These are phyloP conservation scores for Olyra latifolia DNA, from an alignment of 176 grass and related monocot genomes.

Conservation along the genomic window DNA sequence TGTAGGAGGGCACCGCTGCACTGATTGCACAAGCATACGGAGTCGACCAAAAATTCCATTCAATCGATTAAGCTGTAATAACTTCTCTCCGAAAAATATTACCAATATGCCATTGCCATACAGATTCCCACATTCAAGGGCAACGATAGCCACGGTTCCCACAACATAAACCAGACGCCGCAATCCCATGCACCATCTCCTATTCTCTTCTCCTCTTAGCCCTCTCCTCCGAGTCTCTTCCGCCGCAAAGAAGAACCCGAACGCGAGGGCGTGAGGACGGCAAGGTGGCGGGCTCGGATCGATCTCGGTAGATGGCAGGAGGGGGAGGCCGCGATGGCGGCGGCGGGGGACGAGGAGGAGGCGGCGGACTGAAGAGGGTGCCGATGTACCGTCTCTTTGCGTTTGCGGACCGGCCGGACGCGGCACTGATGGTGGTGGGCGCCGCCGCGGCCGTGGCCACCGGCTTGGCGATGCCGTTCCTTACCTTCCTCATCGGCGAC, in stretches of 20 bases:
- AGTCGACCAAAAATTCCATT: no score
- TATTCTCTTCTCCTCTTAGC: background rate
- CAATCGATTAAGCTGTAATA: no score
- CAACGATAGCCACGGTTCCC: no score
- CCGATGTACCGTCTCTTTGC: constrained; percentile 35
- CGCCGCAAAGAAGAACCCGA: background rate
- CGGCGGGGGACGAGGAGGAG: background rate
- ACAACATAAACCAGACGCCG: background rate
- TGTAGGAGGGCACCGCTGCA: no score
- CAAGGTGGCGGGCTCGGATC: background rate
- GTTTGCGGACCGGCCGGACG: constrained; percentile 40
- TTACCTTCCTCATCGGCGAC: constrained; percentile 40
- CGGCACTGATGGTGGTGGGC: constrained; percentile 34
- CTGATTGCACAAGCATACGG: no score
- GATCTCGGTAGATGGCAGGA: background rate
- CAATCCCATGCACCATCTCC: constrained; percentile 1
- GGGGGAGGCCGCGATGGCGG: background rate
- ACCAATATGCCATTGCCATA: no score
- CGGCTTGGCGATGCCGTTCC: constrained; percentile 44
- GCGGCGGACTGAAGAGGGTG: background rate
- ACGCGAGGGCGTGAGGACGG: background rate
- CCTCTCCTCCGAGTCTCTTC: background rate
- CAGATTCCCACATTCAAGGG: no score
- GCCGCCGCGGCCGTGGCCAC: constrained; percentile 24
- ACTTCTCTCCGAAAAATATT: no score